phyloP scores from a whole-genome alignment of 345 rosid species.

The Cardamine chenopodiifolia region DNA sequence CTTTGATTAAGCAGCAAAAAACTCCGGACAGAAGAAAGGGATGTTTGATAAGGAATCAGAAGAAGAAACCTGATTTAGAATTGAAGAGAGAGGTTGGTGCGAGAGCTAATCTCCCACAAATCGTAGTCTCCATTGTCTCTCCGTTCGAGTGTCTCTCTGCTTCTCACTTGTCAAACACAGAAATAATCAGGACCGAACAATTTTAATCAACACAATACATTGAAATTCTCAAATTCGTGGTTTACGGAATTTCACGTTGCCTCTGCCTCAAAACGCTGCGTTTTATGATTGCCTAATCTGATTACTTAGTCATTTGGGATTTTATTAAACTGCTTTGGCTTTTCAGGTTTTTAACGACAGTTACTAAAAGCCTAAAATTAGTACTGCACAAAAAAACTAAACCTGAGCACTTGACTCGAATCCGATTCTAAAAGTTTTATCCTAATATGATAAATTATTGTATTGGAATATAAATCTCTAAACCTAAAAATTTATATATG shows the following conservation, averaged over 20 bases:
- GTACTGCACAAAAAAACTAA: no score
- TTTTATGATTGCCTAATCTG: neutral
- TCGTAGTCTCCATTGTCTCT: conserved; percentile 66
- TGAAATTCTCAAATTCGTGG: conserved; percentile 20
- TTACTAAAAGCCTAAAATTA: neutral
- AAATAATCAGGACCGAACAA: conserved; percentile 39
- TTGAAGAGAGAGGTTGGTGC: conserved; percentile 64
- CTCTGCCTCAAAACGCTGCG: conserved; percentile 30
- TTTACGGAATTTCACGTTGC: conserved; percentile 28
- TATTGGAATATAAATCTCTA: no score
- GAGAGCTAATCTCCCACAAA: conserved; percentile 77
- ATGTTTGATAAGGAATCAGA: no score
- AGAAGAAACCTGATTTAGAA: conserved; percentile 57
- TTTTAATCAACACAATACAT: conserved; percentile 19
- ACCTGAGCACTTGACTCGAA: no score
- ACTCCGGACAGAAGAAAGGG: neutral
- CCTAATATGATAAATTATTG: no score
- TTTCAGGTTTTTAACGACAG: neutral
- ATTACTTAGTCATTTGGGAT: neutral
- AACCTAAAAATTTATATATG: no score
- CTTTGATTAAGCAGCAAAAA: conserved; percentile 8
- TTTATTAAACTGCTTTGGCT: neutral
- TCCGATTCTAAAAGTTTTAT: no score
- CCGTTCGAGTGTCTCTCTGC: conserved; percentile 23
- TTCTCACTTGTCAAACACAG: conserved; percentile 24